A percentile compares a stretch with the other conserved stretches of the same genome.
Evolutionary conservation across 495 filamentous ascomycete species (phyloP).

Genomic region (Penicillium daleae): DNA sequence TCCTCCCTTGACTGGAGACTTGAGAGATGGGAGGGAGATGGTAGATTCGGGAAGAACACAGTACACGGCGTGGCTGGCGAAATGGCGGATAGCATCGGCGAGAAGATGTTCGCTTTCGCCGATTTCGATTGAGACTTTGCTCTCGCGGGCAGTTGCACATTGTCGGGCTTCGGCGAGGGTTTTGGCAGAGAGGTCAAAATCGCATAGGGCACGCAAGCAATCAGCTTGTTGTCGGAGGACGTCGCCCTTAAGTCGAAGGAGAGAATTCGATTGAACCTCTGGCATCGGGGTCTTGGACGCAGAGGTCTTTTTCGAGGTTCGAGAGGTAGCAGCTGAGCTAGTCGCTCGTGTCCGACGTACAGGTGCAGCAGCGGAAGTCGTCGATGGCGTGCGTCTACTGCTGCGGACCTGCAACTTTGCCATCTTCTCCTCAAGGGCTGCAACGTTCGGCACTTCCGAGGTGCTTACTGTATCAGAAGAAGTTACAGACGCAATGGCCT

Average conservation of each 20-base stretch:
- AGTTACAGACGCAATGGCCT: conserved; percentile 38
- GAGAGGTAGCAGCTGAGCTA: conserved; percentile 32
- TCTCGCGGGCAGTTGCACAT: conserved; percentile 41
- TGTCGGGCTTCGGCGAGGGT: conserved; percentile 40
- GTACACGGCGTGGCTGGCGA: conserved; percentile 81
- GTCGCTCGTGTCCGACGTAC: conserved; percentile 39
- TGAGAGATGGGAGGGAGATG: conserved; percentile 75
- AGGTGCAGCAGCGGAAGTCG: conserved; percentile 24
- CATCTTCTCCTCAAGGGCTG: conserved; percentile 45
- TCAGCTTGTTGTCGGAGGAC: conserved; percentile 68
- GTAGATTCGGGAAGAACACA: conserved; percentile 91
- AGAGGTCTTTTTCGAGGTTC: conserved; percentile 35
- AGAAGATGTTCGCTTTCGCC: conserved; percentile 54
- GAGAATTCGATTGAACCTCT: conserved; percentile 55
- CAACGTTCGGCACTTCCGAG: conserved; percentile 22
- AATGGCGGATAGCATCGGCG: conserved; percentile 62
- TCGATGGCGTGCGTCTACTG: conserved; percentile 31
- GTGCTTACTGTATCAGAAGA: conserved; percentile 25
- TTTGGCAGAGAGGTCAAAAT: conserved; percentile 44
- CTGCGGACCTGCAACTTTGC: conserved; percentile 41
- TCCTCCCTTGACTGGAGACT: conserved; percentile 29
- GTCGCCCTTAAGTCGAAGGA: conserved; percentile 61
- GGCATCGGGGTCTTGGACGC: conserved; percentile 29
- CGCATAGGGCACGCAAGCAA: conserved; percentile 41
- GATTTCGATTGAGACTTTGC: conserved; percentile 46